Evolutionary conservation across 371 early-diverging fungal species (phyloP).

Genomic region (Apophysomyces elegans): DNA sequence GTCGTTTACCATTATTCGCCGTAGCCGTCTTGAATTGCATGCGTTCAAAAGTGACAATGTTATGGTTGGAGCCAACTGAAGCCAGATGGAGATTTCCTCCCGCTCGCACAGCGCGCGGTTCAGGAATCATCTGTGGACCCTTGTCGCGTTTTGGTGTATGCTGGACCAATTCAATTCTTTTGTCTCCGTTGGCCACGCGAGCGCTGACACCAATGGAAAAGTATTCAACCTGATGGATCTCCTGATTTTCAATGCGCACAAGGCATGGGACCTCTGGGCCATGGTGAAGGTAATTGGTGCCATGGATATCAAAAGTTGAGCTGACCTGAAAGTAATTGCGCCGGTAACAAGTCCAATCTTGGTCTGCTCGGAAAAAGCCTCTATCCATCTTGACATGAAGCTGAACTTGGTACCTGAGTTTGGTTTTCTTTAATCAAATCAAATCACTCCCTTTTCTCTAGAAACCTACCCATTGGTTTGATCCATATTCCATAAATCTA

Average conservation of each 20-base stretch:
- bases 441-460: not conserved
- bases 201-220: constrained; percentile 77
- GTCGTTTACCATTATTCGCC: constrained; percentile 84
- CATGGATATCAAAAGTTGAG: constrained; percentile 63
- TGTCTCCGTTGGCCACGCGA: constrained; percentile 56
- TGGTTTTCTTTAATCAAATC: not conserved
- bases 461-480: constrained; percentile 44
- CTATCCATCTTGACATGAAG: constrained; percentile 74
- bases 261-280: constrained; percentile 60
- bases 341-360: constrained; percentile 91
- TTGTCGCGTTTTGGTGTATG: constrained; percentile 92
- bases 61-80: constrained; percentile 39
- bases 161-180: constrained; percentile 78
- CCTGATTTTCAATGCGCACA: constrained; percentile 40
- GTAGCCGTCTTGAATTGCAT: constrained; percentile 94
- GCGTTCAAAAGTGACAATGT: constrained; percentile 78
- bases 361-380: constrained; percentile 78
- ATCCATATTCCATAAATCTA: constrained; percentile 49
- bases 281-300: constrained; percentile 41
- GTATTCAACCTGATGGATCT: constrained; percentile 40
- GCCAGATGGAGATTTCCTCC: constrained; percentile 53
- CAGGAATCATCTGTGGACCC: constrained; percentile 80
- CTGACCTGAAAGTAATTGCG: constrained; percentile 92
- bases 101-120: constrained; percentile 56
- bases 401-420: constrained; percentile 45